Evolutionary conservation across 2,329 filamentous ascomycete species (phyloP).

Genomic region (Aureobasidium sp.): DNA sequence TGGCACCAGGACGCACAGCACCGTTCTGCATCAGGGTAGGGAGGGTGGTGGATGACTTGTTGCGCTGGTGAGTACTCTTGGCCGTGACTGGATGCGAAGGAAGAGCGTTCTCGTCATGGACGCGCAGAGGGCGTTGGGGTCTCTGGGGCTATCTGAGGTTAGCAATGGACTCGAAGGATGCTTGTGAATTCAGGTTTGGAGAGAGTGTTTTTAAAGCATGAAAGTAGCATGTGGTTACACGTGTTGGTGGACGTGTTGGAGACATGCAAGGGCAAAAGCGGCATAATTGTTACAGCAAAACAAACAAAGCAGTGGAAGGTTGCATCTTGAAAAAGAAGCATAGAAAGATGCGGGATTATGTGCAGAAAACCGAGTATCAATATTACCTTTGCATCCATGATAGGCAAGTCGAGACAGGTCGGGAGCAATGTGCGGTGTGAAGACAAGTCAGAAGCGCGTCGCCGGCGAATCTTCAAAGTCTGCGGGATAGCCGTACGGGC

Average conservation of each 20-base stretch:
- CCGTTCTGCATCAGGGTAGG: constrained; percentile 46
- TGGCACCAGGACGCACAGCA: constrained; percentile 55
- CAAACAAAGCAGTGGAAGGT: constrained; percentile 4
- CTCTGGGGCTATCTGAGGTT: constrained; percentile 5
- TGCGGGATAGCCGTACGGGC: background rate
- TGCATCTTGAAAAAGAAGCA: background rate
- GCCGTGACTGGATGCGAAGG: constrained; percentile 27
- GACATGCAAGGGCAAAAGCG: background rate
- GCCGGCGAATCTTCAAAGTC: constrained; percentile 3
- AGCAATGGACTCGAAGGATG: background rate
- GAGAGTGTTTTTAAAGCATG: background rate
- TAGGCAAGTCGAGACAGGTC: constrained; percentile 14
- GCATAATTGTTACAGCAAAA: constrained; percentile 6
- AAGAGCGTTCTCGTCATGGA: constrained; percentile 63
- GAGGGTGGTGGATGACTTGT: constrained; percentile 66
- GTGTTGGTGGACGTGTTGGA: background rate
- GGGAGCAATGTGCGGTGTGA: constrained; percentile 6
- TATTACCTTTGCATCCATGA: constrained; percentile 38
- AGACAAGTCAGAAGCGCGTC: constrained; percentile 2
- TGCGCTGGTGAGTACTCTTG: constrained; percentile 63
- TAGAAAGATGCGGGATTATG: background rate
- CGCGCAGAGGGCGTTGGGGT: constrained; percentile 57
- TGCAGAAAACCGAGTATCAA: constrained; percentile 5
- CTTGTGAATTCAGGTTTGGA: background rate
- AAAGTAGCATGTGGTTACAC: constrained; percentile 1